Percentiles rank a stretch among this genome's conserved stretches.
Evolutionary conservation across 371 early-diverging fungal genomes (phyloP).

Genomic region (Rhizopus stolonifer): DNA sequence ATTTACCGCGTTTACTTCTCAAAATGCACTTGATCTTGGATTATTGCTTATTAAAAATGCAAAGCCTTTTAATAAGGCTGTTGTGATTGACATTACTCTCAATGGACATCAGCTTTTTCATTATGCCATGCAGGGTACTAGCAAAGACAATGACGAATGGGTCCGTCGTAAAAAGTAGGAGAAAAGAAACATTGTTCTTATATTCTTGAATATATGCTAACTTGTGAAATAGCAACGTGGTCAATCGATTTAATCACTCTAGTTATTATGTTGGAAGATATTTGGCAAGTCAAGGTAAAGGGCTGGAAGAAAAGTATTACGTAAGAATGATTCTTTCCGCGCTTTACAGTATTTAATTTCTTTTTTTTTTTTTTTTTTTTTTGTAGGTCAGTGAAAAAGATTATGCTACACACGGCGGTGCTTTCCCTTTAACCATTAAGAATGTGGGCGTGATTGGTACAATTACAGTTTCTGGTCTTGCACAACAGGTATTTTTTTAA

Average conservation of each 20-base stretch:
- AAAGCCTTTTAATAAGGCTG: conserved; percentile 40
- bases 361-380: too few species aligned
- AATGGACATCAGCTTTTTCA: conserved; percentile 58
- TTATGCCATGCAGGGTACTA: conserved; percentile 63
- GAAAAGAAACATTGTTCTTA: neutral
- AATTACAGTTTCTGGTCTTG: conserved; percentile 58
- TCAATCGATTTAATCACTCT: conserved; percentile 55
- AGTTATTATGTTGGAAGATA: conserved; percentile 55
- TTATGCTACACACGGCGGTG: conserved; percentile 61
- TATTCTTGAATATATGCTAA: too few species aligned
- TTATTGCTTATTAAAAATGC: conserved; percentile 38
- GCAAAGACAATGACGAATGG: conserved; percentile 59
- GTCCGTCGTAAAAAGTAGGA: conserved; percentile 50
- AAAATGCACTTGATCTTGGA: conserved; percentile 58
- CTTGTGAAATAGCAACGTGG: conserved; percentile 55
- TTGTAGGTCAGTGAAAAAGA: conserved; percentile 46
- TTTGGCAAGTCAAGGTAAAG: conserved; percentile 44
- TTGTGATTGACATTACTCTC: conserved; percentile 54
- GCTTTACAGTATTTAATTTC: neutral
- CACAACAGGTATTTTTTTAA: conserved; percentile 38
- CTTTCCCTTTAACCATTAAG: conserved; percentile 60
- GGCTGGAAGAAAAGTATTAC: conserved; percentile 49
- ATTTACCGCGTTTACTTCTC: conserved; percentile 51
- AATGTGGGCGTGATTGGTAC: conserved; percentile 61
- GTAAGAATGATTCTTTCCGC: conserved; percentile 18